A percentile compares a stretch with the other conserved stretches of the same genome.
These are phyloP conservation scores for Andrographis paniculata DNA, from an alignment of 305 asterid genomes.

Conservation along the genomic window DNA sequence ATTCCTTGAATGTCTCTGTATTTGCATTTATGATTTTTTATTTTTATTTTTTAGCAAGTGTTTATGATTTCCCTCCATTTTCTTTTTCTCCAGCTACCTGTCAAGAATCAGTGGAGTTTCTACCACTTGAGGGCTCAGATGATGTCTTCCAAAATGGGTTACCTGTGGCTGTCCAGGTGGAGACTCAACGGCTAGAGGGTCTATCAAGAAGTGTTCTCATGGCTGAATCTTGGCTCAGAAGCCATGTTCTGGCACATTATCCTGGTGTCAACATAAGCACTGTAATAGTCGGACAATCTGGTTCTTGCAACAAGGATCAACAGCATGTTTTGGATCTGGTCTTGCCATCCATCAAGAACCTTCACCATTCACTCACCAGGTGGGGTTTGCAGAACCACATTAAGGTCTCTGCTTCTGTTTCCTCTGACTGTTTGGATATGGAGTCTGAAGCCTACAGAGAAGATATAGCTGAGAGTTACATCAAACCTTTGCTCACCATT, in stretches of 20 bases:
- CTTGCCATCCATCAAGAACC: constrained; percentile 56
- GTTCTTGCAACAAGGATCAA: constrained; percentile 33
- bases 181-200: constrained; percentile 30
- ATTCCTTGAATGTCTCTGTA: not conserved
- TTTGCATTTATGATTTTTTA: too few relatives aligned
- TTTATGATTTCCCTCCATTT: constrained; percentile 4
- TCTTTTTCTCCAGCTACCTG: constrained; percentile 23
- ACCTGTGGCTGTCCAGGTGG: constrained; percentile 39
- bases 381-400: constrained; percentile 80
- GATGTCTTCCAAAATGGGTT: constrained; percentile 13
- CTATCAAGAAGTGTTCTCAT: constrained; percentile 53
- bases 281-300: constrained; percentile 44
- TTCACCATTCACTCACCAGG: constrained; percentile 72
- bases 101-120: constrained; percentile 35
- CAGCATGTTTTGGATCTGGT: constrained; percentile 23
- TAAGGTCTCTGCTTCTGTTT: constrained; percentile 46
- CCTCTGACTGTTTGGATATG: constrained; percentile 42
- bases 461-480: constrained; percentile 26
- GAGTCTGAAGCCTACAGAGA: constrained; percentile 20
- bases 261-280: constrained; percentile 54
- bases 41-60: not conserved
- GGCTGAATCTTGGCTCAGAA: constrained; percentile 72
- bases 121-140: constrained; percentile 22
- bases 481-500: constrained; percentile 41
- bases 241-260: constrained; percentile 49